Evolutionary conservation across 1,284 basidiomycete genomes (phyloP).

Genomic region (Heterobasidion irregulare): DNA sequence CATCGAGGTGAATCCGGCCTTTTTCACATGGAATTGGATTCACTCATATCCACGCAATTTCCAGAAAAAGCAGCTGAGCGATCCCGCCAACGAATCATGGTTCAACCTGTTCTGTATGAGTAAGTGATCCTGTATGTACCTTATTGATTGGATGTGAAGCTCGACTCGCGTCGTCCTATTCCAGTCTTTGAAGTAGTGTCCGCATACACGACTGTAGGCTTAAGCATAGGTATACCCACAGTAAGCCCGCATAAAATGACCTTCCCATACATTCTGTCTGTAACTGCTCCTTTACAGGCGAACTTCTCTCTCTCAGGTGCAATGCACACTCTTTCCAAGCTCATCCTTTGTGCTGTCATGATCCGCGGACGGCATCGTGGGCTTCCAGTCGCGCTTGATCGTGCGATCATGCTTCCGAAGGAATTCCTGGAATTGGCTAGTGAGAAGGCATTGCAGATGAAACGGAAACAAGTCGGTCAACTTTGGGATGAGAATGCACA

Average conservation of each 20-base stretch:
- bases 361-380: constrained; percentile 71
- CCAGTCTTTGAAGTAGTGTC: constrained; percentile 60
- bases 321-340: constrained; percentile 61
- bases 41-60: not conserved
- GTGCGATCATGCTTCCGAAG: constrained; percentile 45
- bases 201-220: constrained; percentile 63
- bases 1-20: constrained; percentile 48
- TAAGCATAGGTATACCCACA: constrained; percentile 60
- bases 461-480: not conserved
- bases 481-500: too few relatives aligned
- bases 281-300: constrained; percentile 23
- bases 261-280: not conserved
- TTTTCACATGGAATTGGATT: not conserved
- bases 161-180: not conserved
- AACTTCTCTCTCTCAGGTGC: constrained; percentile 61
- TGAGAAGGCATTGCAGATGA: constrained; percentile 5
- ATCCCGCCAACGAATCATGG: constrained; percentile 44
- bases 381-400: constrained; percentile 64
- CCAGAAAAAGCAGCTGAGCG: constrained; percentile 39
- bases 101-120: constrained; percentile 52
- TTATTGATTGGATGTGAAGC: too few relatives aligned
- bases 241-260: constrained; percentile 20
- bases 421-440: constrained; percentile 24
- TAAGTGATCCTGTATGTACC: constrained; percentile 7
- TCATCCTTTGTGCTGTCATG: constrained; percentile 73